Evolutionary conservation across 129 eudicot genomes (phyloP).

Genomic region (Flaveria sonorensis): DNA sequence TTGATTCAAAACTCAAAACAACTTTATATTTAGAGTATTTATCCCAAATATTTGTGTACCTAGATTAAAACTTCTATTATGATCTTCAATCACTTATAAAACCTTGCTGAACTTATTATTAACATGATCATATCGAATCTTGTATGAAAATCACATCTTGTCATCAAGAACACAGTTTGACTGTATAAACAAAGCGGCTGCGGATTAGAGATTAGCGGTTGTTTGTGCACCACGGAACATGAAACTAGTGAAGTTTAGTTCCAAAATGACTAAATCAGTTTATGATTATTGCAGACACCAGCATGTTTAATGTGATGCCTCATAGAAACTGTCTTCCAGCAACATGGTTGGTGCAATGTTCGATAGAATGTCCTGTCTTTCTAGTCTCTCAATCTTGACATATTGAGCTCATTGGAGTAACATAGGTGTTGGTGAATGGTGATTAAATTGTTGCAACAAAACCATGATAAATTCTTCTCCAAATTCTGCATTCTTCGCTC

Average conservation of each 20-base stretch:
- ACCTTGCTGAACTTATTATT: no score
- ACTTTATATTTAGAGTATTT: neutral
- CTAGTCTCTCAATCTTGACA: no score
- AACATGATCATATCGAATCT: no score
- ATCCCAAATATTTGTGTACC: neutral
- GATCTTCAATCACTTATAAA: no score
- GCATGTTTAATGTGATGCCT: neutral
- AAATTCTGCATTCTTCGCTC: neutral
- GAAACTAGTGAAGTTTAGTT: neutral
- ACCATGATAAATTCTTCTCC: neutral
- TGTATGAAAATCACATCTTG: no score
- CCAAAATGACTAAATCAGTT: neutral
- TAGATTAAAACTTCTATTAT: no score
- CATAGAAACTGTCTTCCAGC: neutral
- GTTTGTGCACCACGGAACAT: neutral
- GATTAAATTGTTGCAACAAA: neutral
- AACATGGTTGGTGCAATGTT: neutral
- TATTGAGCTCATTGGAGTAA: no score
- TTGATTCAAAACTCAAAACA: neutral
- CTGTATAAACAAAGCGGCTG: neutral
- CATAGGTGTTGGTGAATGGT: no score
- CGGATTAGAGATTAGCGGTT: neutral
- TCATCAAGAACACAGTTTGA: no score
- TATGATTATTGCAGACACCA: neutral
- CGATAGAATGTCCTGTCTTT: neutral